A percentile compares a stretch with the other conserved stretches of the same genome.
Conservation (phyloP, 805 yeast genomes). For the Priceomyces medius region DNA sequence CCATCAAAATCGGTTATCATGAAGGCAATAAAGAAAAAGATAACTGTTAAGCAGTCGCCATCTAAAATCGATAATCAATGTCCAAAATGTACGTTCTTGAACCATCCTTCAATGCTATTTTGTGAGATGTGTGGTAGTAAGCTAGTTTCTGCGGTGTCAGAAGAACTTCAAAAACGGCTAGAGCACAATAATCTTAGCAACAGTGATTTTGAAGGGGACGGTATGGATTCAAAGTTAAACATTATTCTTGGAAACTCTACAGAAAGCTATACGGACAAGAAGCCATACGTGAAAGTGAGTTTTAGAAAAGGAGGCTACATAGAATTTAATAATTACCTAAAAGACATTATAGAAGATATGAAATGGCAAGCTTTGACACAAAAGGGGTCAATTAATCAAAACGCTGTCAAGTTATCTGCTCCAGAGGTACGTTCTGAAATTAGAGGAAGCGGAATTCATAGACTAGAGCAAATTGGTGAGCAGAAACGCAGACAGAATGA, state of each 20-base stretch:
- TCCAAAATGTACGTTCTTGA: conserved; percentile 70
- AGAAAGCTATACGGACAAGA: conserved; percentile 32
- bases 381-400: conserved; percentile 36
- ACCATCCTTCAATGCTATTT: conserved; percentile 70
- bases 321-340: conserved; percentile 46
- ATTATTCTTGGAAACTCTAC: conserved; percentile 26
- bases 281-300: conserved; percentile 60
- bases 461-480: conserved; percentile 59
- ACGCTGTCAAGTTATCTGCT: conserved; percentile 26
- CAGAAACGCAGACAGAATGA: conserved; percentile 57
- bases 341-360: conserved; percentile 42
- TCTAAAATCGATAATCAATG: conserved; percentile 35
- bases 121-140: conserved; percentile 88
- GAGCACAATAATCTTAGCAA: conserved; percentile 18
- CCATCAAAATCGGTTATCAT: conserved; percentile 12
- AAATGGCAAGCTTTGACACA: conserved; percentile 47
- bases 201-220: conserved; percentile 8
- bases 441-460: conserved; percentile 63
- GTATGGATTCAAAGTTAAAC: conserved; percentile 9
- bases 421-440: conserved; percentile 7
- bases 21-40: conserved; percentile 8
- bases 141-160: conserved; percentile 13
- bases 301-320: conserved; percentile 72
- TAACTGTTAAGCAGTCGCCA: neutral
- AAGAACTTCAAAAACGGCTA: conserved; percentile 7